phyloP scores from a whole-genome alignment of 345 rosid species.

The Capsella bursapastoris region DNA sequence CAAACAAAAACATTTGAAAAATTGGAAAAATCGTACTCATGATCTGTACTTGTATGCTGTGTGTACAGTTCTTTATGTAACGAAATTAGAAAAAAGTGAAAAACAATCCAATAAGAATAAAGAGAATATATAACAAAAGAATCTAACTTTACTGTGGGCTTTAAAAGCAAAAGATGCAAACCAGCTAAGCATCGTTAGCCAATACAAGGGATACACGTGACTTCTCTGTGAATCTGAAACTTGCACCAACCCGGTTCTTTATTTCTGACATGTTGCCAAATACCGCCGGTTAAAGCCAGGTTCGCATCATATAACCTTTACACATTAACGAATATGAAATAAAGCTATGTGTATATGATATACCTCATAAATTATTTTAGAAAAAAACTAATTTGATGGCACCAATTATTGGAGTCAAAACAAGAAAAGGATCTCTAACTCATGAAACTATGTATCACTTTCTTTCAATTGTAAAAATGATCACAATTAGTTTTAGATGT shows the following conservation, averaged over 20 bases:
- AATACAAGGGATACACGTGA: slow-evolving; percentile 31
- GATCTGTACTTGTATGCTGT: slow-evolving; percentile 1
- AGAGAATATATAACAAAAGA: slow-evolving; percentile 27
- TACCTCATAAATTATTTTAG: no score
- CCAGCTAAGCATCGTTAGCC: slow-evolving; percentile 33
- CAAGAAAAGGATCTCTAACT: no score
- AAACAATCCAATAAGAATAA: slow-evolving; percentile 5
- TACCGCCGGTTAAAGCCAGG: slow-evolving; percentile 21
- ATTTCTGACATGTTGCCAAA: neutral
- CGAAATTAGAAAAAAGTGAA: neutral
- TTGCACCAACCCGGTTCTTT: slow-evolving; percentile 26
- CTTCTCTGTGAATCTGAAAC: slow-evolving; percentile 6
- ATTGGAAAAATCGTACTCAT: slow-evolving; percentile 1
- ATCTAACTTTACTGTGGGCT: slow-evolving; percentile 39
- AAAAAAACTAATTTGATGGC: no score
- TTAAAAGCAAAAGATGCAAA: slow-evolving; percentile 33
- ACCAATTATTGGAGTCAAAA: no score
- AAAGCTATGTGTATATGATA: no score
- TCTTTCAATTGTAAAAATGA: neutral
- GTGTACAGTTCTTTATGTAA: neutral
- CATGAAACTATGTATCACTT: no score
- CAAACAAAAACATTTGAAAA: slow-evolving; percentile 14
- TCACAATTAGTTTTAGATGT: neutral
- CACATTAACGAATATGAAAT: no score
- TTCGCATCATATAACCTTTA: neutral